Evolutionary conservation across 1,284 basidiomycete species (phyloP), one percentile per base, ranked within the genome.

Genomic region (Boletus semigastroideus): DNA sequence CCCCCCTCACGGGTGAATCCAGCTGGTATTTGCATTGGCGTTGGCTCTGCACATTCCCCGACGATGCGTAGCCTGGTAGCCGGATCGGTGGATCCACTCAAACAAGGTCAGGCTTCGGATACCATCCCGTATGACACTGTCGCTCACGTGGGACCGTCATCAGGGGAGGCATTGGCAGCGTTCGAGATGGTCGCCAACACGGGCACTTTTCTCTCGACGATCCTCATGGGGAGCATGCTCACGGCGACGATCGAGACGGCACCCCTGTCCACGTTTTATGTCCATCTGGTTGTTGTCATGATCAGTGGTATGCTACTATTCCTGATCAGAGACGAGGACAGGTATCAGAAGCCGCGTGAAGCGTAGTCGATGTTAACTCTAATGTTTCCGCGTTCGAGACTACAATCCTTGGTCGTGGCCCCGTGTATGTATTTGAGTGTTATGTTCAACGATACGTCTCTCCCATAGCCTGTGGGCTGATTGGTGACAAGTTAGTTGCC

Each of bases 161-260:
- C 41, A 72, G 70, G 70, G 25, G 64, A 71, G 20, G 62, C 64
- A n/a, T 47, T 71, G 25, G 66, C 68, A 30, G 64, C 62, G 3
- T 51, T 71, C 25, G 66, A 65, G n/a, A 71, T 71, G 57, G 59
- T 70, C 0, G 39, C 48, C n/a, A 60, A 59, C 10, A 46, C 63
- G 3, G 69, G 63, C 22, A 14, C 19, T 3, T 28, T 63, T 10
- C 31, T 71, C 20, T 72, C 70, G 1, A 56, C 56, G 8, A 27
- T 62, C 31, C 31, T 67, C 37, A 65, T 67, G 63, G 65, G 62
- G 2, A 42, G 59, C 33, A 53, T 67, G 30, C 40, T 63, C 20
- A 52, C 52, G 16, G 40, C 42, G 16, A 65, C 61, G 13, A 61
- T 66, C 27, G 37, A 37, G 20, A 52, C 55, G 4, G 17, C 11